Evolutionary conservation across 139 green algal genomes (phyloP).

Genomic region (Chlorella sp.): DNA sequence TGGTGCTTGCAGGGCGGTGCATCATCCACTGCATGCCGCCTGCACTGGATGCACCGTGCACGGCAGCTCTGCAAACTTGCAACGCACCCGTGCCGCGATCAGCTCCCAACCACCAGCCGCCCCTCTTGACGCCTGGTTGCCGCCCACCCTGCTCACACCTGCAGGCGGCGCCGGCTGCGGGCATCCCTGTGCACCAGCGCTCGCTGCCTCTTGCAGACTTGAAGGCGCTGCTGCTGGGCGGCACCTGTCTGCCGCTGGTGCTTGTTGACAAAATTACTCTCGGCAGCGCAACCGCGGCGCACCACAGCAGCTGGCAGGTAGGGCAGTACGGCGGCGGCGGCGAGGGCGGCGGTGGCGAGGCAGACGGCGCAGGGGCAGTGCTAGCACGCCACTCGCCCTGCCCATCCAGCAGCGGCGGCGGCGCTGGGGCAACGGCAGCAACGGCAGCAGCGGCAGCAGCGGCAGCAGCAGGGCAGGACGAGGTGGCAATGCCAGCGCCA

Average conservation of each 20-base stretch:
- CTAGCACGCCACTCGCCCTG: background rate
- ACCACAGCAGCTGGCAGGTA: background rate
- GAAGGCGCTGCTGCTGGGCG: conserved; percentile 42
- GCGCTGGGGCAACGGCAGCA: background rate
- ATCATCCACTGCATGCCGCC: background rate
- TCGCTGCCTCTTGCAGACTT: conserved; percentile 54
- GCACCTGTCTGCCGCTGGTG: conserved; percentile 71
- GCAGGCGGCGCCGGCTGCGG: conserved; percentile 43
- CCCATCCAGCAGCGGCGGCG: background rate
- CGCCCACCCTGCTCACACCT: background rate
- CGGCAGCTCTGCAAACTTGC: no score
- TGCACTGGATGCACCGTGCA: no score
- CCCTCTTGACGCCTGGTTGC: background rate
- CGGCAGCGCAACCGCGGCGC: conserved; percentile 24
- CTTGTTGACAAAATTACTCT: conserved; percentile 87
- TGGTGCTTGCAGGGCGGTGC: background rate
- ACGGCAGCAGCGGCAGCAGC: background rate
- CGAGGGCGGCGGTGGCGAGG: background rate
- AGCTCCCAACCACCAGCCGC: background rate
- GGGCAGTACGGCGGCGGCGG: conserved; percentile 6
- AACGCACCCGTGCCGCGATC: no score
- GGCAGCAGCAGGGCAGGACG: background rate
- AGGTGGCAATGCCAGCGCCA: background rate
- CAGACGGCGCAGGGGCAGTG: background rate
- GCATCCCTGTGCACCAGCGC: conserved; percentile 63